Conservation (phyloP, 345 rosid genomes). For the Murraya paniculata region DNA sequence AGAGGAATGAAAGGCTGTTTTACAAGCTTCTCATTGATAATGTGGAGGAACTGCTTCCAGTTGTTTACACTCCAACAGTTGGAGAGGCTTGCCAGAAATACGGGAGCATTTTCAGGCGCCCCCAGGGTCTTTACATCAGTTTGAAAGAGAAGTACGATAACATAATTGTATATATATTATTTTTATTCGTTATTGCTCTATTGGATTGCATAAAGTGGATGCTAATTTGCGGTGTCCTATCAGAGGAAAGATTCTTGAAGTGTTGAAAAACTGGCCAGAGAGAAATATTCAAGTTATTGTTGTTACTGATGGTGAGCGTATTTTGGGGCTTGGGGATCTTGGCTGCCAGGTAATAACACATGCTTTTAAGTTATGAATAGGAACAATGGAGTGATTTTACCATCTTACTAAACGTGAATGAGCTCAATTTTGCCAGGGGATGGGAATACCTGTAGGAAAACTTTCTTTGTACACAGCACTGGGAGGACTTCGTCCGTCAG, state of each 20-base stretch:
- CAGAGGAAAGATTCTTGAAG: constrained; percentile 93
- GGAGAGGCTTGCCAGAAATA: constrained; percentile 99
- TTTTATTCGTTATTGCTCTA: background rate
- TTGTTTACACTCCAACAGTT: constrained; percentile 94
- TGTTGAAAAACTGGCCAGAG: constrained; percentile 93
- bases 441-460: constrained; percentile 96
- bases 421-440: constrained; percentile 50
- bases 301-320: constrained; percentile 96
- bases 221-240: constrained; percentile 13
- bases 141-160: constrained; percentile 76
- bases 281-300: constrained; percentile 91
- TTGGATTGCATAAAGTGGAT: constrained; percentile 7
- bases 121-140: constrained; percentile 95
- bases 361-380: background rate
- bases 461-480: constrained; percentile 83
- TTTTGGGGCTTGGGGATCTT: constrained; percentile 96
- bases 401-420: background rate
- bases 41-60: constrained; percentile 89
- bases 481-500: constrained; percentile 88
- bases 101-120: constrained; percentile 87
- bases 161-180: background rate
- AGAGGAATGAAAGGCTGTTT: constrained; percentile 87
- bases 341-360: constrained; percentile 82
- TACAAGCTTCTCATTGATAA: constrained; percentile 90
- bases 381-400: background rate